These are phyloP conservation scores for Colletotrichum musicola DNA, from an alignment of 2,329 filamentous ascomycete species.

Conservation along the genomic window DNA sequence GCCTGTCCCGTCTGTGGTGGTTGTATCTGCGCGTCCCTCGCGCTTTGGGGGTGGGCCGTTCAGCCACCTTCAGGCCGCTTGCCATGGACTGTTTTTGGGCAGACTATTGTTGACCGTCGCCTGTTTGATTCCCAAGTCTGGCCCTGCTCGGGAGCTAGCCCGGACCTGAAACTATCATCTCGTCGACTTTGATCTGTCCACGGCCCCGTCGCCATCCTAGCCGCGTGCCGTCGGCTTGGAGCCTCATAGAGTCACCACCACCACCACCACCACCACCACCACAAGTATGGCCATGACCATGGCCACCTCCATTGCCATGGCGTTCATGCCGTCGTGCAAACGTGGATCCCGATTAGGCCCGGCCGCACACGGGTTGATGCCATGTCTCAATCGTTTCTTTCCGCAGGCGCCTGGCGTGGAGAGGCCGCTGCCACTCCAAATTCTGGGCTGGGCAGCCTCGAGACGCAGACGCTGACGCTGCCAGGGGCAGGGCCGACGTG, in stretches of 20 bases:
- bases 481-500: constrained; percentile 17
- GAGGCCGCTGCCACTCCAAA: constrained; percentile 15
- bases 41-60: constrained; percentile 30
- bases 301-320: constrained; percentile 20
- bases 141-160: constrained; percentile 32
- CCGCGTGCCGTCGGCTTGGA: constrained; percentile 27
- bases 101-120: constrained; percentile 27
- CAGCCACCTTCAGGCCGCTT: constrained; percentile 35
- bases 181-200: constrained; percentile 32
- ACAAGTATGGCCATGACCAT: constrained; percentile 16
- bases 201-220: constrained; percentile 32
- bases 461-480: constrained; percentile 21
- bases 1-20: constrained; percentile 11
- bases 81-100: constrained; percentile 31
- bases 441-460: constrained; percentile 34
- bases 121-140: constrained; percentile 30
- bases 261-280: constrained; percentile 15
- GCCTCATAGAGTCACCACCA: constrained; percentile 25
- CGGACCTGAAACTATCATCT: constrained; percentile 38
- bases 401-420: constrained; percentile 18
- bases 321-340: constrained; percentile 33
- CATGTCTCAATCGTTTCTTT: constrained; percentile 35
- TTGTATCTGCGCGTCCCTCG: constrained; percentile 4
- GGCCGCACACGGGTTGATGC: constrained; percentile 26
- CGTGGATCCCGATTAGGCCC: constrained; percentile 35